Base-by-base conservation (phyloP, 2,329 filamentous ascomycete genomes). In the Spiromastix sp. region DNA sequence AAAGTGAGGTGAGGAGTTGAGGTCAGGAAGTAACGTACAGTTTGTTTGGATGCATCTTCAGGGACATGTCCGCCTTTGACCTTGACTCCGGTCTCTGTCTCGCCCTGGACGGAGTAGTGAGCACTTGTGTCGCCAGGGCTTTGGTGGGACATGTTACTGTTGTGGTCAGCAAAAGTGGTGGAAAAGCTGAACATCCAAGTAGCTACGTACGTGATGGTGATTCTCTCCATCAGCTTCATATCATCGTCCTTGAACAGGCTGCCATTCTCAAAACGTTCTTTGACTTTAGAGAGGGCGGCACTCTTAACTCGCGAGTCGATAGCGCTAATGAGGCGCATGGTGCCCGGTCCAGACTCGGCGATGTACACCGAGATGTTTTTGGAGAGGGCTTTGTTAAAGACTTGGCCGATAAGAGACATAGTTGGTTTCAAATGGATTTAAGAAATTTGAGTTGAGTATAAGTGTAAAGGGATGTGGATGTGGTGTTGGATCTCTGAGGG, bases 141-240 rank as follows among this genome's bases (percentile, higher is more conserved):
- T 26, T 13, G 11, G 24, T 36, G 33, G 30, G 33, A 30, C 33
- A 30, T 36, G 33, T 36, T 29, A 26, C 33, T 36, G 33, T 27
- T 36, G 9, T 5, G 12, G 33, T 36, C 24, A 29, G 26, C 13
- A 15, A 18, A 11, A n/a, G 20, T 29, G 30, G 16, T 19, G 24
- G 32, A 28, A 28, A 16, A 28, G 32, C 12, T 27, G 28, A n/a
- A 28, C n/a, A n/a, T n/a, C n/a, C n/a, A n/a, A 28, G 24, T 29
- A 13, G 16, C 30, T 15, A 18, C 24, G 28, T 29, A 36, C 25
- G 24, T 28, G 33, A 36, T 30, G 26, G 33, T 29, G 25, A 36
- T 27, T 17, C 21, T 24, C 7, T 36, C 33, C 33, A 36, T 36
- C 11, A 26, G 15, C 25, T 29, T 36, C 24, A 36, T 27, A 17